These are phyloP conservation scores for Ambrosiella beaveri DNA, from an alignment of 2,329 filamentous ascomycete genomes.

Conservation along the genomic window DNA sequence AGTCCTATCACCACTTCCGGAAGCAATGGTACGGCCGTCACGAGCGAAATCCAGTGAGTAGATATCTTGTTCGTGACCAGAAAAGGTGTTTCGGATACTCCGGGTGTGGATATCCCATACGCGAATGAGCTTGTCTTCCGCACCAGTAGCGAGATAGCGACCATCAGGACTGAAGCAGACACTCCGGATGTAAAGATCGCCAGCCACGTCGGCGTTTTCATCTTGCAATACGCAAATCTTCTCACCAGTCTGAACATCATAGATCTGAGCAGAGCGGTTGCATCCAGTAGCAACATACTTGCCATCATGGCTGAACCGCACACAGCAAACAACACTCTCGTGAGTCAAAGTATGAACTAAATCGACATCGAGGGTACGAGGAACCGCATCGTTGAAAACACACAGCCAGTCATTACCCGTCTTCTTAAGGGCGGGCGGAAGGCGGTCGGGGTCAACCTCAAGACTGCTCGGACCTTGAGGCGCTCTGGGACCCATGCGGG, in stretches of 20 bases:
- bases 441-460: conserved; percentile 71
- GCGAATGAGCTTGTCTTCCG: conserved; percentile 92
- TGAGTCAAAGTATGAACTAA: conserved; percentile 84
- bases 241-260: conserved; percentile 72
- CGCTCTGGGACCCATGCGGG: conserved; percentile 29
- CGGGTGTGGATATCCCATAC: conserved; percentile 85
- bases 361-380: conserved; percentile 80
- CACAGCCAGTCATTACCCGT: conserved; percentile 87
- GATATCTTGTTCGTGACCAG: conserved; percentile 97
- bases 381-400: conserved; percentile 86
- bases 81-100: conserved; percentile 79
- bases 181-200: conserved; percentile 90
- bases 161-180: conserved; percentile 98
- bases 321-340: conserved; percentile 95
- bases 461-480: conserved; percentile 21
- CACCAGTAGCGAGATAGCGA: conserved; percentile 82
- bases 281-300: conserved; percentile 93
- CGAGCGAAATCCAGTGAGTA: conserved; percentile 91
- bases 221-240: conserved; percentile 86
- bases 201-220: conserved; percentile 67
- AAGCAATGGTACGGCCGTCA: conserved; percentile 86
- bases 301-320: conserved; percentile 88
- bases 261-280: conserved; percentile 98
- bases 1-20: conserved; percentile 83
- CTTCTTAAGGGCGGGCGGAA: conserved; percentile 77